Conservation (phyloP, 331 rosid genomes). For the Malus hybrid region DNA sequence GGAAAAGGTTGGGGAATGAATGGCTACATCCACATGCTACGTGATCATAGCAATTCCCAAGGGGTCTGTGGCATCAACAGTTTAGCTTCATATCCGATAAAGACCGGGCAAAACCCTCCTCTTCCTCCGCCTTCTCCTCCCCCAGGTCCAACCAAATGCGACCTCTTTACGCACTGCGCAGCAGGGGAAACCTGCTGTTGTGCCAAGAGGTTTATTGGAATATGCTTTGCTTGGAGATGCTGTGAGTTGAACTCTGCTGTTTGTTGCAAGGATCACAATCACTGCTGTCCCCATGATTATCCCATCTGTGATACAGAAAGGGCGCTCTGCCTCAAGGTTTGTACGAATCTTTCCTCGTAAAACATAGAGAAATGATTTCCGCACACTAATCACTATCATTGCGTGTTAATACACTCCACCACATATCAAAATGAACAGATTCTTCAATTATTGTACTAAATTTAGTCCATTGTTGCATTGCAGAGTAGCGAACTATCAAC, state of each 20-base stretch:
- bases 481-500: conserved; percentile 10
- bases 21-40: conserved; percentile 63
- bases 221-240: conserved; percentile 77
- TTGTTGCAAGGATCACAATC: conserved; percentile 64
- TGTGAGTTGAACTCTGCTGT: conserved; percentile 57
- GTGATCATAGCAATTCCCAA: conserved; percentile 42
- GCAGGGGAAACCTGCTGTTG: conserved; percentile 87
- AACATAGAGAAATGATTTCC: not conserved
- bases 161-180: conserved; percentile 46
- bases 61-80: conserved; percentile 88
- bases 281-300: conserved; percentile 77
- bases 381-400: not conserved
- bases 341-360: not conserved
- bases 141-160: conserved; percentile 67
- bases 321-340: conserved; percentile 68
- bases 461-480: not conserved
- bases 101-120: conserved; percentile 77
- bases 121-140: conserved; percentile 70
- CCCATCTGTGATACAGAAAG: conserved; percentile 56
- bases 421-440: not conserved
- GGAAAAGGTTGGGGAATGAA: conserved; percentile 79
- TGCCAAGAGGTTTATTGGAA: conserved; percentile 42
- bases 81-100: conserved; percentile 78
- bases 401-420: not conserved
- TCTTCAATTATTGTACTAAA: not conserved